phyloP scores from a whole-genome alignment of 768 basidiomycete genomes.

The Sporobolomyces pararoseus region DNA sequence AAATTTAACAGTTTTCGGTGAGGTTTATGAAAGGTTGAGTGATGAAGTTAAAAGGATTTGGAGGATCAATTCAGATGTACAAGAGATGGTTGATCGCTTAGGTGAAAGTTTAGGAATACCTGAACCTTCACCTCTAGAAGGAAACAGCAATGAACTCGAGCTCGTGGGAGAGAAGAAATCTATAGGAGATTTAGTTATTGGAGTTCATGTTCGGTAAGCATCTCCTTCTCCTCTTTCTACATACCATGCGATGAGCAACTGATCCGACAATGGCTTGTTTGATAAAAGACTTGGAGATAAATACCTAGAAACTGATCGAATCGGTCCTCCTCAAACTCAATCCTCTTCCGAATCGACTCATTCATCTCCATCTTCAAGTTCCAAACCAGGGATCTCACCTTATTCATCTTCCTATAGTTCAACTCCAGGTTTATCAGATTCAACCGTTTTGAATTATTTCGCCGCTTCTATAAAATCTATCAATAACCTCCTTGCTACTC shows the following conservation, averaged over 20 bases:
- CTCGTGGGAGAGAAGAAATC: slow-evolving; percentile 6
- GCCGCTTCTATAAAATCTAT: slow-evolving; percentile 25
- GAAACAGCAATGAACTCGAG: not conserved
- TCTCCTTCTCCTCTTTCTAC: not conserved
- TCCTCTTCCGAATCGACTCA: not conserved
- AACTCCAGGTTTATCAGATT: slow-evolving; percentile 5
- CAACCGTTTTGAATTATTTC: slow-evolving; percentile 19
- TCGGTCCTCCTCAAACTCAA: slow-evolving; percentile 15
- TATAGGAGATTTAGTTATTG: slow-evolving; percentile 27
- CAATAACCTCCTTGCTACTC: slow-evolving; percentile 11
- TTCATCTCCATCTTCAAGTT: not conserved
- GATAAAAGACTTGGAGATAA: slow-evolving; percentile 39
- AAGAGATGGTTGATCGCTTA: not conserved
- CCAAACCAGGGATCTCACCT: no score
- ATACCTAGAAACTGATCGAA: slow-evolving; percentile 28
- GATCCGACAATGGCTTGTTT: not conserved
- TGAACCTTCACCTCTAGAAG: no score
- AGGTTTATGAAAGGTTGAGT: slow-evolving; percentile 22
- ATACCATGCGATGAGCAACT: not conserved
- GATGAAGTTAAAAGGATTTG: slow-evolving; percentile 13
- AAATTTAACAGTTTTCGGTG: slow-evolving; percentile 15
- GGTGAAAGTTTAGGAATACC: not conserved
- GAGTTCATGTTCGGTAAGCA: slow-evolving; percentile 36
- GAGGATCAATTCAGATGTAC: slow-evolving; percentile 9
- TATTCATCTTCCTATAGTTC: not conserved